Conservation (phyloP, 2,329 filamentous ascomycete genomes). For the Penicillium brevicompactum region DNA sequence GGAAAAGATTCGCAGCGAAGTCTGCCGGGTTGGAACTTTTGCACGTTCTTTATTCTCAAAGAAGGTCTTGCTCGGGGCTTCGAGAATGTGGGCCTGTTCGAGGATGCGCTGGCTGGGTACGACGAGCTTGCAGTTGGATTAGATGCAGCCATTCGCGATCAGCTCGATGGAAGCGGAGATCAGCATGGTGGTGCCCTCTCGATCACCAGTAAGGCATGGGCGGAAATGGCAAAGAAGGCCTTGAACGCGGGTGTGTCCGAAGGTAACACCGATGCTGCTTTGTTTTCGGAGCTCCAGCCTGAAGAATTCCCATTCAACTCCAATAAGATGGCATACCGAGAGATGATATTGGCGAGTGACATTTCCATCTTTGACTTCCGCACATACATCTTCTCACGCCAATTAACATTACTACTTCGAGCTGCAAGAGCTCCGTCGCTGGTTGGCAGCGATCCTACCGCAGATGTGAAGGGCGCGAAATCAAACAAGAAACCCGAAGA, state of each 20-base stretch:
- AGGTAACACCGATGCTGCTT: conserved; percentile 34
- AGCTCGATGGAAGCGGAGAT: conserved; percentile 62
- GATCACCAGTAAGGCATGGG: conserved; percentile 72
- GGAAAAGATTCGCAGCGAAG: conserved; percentile 83
- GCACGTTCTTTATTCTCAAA: conserved; percentile 97
- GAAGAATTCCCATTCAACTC: conserved; percentile 49
- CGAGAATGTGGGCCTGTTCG: conserved; percentile 92
- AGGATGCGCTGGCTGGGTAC: conserved; percentile 92
- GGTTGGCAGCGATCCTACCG: conserved; percentile 29
- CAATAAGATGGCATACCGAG: conserved; percentile 78
- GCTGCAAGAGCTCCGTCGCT: conserved; percentile 66
- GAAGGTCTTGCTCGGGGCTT: conserved; percentile 92
- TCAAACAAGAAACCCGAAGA: conserved; percentile 68
- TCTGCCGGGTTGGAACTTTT: conserved; percentile 97
- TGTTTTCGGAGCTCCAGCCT: conserved; percentile 30
- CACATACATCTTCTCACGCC: conserved; percentile 88
- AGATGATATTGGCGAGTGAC: conserved; percentile 89
- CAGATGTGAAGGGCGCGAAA: conserved; percentile 48
- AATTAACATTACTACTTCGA: conserved; percentile 78
- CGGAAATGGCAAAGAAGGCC: conserved; percentile 58
- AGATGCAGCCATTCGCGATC: conserved; percentile 78
- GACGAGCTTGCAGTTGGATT: conserved; percentile 89
- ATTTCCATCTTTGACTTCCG: conserved; percentile 96
- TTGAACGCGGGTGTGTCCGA: conserved; percentile 41
- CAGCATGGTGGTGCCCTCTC: conserved; percentile 74